Evolutionary conservation across 371 early-diverging fungal species (phyloP).

Genomic region (Amoeboaphelidium protococcarum): DNA sequence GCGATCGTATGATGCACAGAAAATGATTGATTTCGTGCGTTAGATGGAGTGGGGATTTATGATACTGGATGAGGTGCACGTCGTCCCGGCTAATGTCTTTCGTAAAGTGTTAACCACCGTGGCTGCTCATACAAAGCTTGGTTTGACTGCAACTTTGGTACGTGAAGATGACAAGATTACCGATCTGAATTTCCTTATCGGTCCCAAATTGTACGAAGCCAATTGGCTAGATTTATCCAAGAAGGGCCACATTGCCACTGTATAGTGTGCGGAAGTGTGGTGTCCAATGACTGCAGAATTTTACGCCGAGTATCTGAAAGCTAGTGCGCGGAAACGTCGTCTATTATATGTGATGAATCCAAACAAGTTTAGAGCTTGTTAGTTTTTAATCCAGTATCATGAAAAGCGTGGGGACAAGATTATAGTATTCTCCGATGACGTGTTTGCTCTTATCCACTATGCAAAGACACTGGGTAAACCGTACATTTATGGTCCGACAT

Average conservation of each 20-base stretch:
- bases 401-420: conserved; percentile 95
- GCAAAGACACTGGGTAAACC: conserved; percentile 72
- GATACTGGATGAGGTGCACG: conserved; percentile 97
- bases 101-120: conserved; percentile 83
- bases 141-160: conserved; percentile 96
- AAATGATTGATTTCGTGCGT: conserved; percentile 86
- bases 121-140: conserved; percentile 91
- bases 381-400: conserved; percentile 87
- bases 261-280: conserved; percentile 98
- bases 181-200: conserved; percentile 96
- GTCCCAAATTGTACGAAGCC: conserved; percentile 98
- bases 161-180: conserved; percentile 99
- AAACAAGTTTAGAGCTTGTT: conserved; percentile 89
- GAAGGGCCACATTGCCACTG: conserved; percentile 95
- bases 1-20: conserved; percentile 80
- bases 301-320: conserved; percentile 70
- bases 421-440: conserved; percentile 98
- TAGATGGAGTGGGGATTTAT: conserved; percentile 95
- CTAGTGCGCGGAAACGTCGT: conserved; percentile 33
- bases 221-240: conserved; percentile 98
- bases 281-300: conserved; percentile 97
- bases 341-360: conserved; percentile 96
- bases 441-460: conserved; percentile 85
- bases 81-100: conserved; percentile 98
- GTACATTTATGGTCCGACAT: conserved; percentile 90